Base-by-base conservation (phyloP, 2,329 filamentous ascomycete species). In the Penicillium janthinellum region DNA sequence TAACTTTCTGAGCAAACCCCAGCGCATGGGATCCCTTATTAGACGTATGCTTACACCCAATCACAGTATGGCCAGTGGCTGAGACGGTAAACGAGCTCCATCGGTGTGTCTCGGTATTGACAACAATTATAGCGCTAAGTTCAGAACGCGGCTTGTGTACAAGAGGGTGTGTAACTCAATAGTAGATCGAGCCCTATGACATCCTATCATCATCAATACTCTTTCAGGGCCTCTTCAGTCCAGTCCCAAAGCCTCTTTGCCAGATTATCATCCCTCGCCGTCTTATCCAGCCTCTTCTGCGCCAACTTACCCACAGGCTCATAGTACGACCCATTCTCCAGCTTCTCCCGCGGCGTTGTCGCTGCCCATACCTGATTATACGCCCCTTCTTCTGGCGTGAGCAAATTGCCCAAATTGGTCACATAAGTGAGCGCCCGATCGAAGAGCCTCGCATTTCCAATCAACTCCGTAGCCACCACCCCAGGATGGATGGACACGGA, bases 351-450 rank as follows among this genome's bases (percentile, higher is more conserved):
- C 4, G 45, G 59, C 2, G 71, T 70, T 0, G 77, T 78, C 3
- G 73, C 74, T 12, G 75, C 76, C 77, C 79, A 82, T 8, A 81
- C 63, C 63, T 78, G 74, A 58, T 72, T 79, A 51, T 76, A 71
- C 20, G 71, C 70, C 2, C 78, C 79, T 58, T 78, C 65, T 39
- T 77, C 70, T 1, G 74, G 71, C 15, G 61, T 57, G 25, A 72
- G 3, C 14, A 66, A 1, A 22, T 50, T 51, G n/a, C 65, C 60
- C 12, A 61, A 44, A 22, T 47, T 57, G 1, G 48, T 57, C 10
- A 35, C 38, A 42, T 64, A 61, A 8, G 64, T 49, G 14, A 65
- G 31, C 12, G 35, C 54, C n/a, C 48, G 59, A n/a, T 67, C 53
- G 5, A 47, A 45, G 7, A 59, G 38, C 1, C 31, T 35, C 56